phyloP scores from a whole-genome alignment of 202 grass and related monocot genomes.

The Hordeum pubiflorum region DNA sequence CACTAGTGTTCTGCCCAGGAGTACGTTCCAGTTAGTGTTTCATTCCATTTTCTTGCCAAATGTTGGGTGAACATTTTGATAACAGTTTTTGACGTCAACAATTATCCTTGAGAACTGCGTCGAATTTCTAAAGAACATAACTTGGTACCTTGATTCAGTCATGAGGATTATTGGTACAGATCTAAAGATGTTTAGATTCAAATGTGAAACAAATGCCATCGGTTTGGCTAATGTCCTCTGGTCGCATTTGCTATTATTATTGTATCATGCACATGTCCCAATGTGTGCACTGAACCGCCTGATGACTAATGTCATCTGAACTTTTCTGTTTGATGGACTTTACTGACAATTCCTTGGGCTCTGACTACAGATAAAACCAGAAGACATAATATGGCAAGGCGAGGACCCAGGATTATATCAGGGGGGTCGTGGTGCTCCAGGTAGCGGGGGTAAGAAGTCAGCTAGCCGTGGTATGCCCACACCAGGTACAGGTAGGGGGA shows the following conservation, averaged over 20 bases:
- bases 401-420: slow-evolving; percentile 63
- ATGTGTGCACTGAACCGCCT: background rate
- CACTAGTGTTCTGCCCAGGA: background rate
- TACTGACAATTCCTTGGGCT: background rate
- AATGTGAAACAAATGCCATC: background rate
- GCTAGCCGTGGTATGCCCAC: slow-evolving; percentile 29
- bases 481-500: slow-evolving; percentile 64
- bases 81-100: background rate
- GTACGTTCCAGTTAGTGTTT: background rate
- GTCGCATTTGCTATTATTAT: background rate
- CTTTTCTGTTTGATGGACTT: background rate
- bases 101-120: background rate
- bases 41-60: background rate
- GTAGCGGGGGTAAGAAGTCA: slow-evolving; percentile 54
- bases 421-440: slow-evolving; percentile 25
- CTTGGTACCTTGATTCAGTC: background rate
- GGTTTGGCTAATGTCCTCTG: background rate
- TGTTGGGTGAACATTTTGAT: background rate
- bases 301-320: background rate
- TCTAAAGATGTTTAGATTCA: background rate
- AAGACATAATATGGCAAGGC: slow-evolving; percentile 83
- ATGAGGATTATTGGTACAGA: background rate
- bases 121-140: background rate
- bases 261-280: background rate
- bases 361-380: slow-evolving; percentile 61